Percentiles rank a stretch among this genome's conserved stretches.
Evolutionary conservation across 805 yeast genomes (phyloP).

Genomic region (Saccharomycopsis sp.): DNA sequence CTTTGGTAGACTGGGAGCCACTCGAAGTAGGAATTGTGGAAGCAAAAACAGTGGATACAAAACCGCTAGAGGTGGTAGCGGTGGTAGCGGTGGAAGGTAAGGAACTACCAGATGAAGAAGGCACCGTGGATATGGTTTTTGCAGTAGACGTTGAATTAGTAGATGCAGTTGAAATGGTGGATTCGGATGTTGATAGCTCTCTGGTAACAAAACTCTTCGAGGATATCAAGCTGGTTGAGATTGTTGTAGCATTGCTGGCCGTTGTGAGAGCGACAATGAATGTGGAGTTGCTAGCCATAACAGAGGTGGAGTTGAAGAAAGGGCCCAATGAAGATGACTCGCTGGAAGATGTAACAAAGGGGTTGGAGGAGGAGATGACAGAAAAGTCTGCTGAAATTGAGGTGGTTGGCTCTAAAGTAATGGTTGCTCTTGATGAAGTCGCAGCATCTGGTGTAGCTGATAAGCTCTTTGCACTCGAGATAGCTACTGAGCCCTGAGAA

Average conservation of each 20-base stretch:
- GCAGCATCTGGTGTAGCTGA: background rate
- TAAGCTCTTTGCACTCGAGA: no score
- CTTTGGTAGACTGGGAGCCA: no score
- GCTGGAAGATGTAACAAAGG: background rate
- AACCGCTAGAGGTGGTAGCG: background rate
- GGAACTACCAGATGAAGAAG: no score
- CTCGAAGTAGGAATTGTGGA: conserved; percentile 16
- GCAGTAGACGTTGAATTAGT: conserved; percentile 23
- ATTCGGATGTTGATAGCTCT: no score
- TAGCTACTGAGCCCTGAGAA: no score
- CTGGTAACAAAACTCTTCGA: conserved; percentile 23
- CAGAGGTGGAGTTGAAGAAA: conserved; percentile 1
- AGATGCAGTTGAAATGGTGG: no score
- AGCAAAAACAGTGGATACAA: conserved; percentile 2
- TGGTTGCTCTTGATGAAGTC: background rate
- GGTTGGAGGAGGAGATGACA: background rate
- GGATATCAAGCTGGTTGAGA: conserved; percentile 23
- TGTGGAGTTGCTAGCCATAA: conserved; percentile 20
- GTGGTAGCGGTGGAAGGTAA: conserved; percentile 20
- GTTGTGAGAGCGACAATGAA: conserved; percentile 12
- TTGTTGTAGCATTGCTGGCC: conserved; percentile 19
- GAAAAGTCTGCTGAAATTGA: background rate
- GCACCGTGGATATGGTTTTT: conserved; percentile 25
- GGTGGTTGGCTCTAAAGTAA: background rate
- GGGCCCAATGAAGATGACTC: background rate